Base-by-base conservation (phyloP, 2,329 filamentous ascomycete genomes). In the Fusarium sp. region DNA sequence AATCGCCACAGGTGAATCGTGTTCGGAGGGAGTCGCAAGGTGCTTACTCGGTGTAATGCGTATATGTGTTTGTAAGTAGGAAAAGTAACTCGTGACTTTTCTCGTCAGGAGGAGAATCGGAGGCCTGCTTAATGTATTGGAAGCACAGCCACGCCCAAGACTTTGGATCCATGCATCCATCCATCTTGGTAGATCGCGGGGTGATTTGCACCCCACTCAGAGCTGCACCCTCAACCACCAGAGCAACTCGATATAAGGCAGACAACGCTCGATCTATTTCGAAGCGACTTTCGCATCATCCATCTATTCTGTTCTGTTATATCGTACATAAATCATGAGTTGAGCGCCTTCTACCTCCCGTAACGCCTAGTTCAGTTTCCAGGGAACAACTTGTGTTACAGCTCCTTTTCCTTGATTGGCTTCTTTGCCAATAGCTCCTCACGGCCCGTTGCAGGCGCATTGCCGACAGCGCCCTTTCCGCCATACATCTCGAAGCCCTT, bases 401-500 rank as follows among this genome's bases (percentile, higher is more conserved):
- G 75, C 63, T 86, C 85, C 78, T 88, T 87, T 65, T 84, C 82
- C 73, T 85, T 88, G n/a, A 20, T 29, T 29, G 84, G 83, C 65
- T 82, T 82, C 71, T 86, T 79, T 60, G 76, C 78, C 27, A 85
- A 76, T 50, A 83, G 63, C n/a, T 84, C 78, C 60, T 85, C 84
- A n/a, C 84, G 84, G 25, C 91, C 91, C 4, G 84, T 90, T 9
- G 82, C 71, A 1, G 90, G 90, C 20, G 89, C 81, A 65, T 88
- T 79, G 13, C 90, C 90, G 4, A 92, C 89, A 31, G 86, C 88
- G 2, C 82, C 75, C 38, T 87, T 83, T 1, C 91, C 95, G 5
- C 94, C 95, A 66, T 95, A 89, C 1, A 89, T 81, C 80, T 91
- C 89, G 80, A 98, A 97, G 0, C 89, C 93, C 77, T 92, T 94